phyloP scores from a whole-genome alignment of 139 green algal species.

The Chlamydomonas asymmetrica region DNA sequence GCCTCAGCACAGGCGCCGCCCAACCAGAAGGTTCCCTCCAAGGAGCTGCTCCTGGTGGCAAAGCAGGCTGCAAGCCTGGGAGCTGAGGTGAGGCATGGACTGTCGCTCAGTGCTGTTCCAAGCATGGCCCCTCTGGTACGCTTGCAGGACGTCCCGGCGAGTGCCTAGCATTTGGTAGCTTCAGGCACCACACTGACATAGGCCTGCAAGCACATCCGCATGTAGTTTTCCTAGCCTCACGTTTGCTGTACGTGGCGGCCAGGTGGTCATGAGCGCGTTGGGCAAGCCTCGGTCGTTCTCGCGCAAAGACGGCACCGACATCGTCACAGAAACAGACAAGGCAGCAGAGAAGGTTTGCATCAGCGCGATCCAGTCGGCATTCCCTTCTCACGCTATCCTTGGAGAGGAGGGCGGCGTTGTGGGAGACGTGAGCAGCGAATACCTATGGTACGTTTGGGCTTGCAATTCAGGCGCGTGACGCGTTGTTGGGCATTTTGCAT shows the following conservation, averaged over 20 bases:
- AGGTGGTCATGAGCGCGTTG: conserved; percentile 65
- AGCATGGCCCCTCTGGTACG: neutral
- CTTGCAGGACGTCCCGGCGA: neutral
- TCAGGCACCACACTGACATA: neutral
- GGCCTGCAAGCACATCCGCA: too few species aligned
- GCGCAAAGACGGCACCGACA: conserved; percentile 72
- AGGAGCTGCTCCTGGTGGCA: conserved; percentile 4
- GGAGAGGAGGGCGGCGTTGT: conserved; percentile 73
- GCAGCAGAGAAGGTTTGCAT: conserved; percentile 69
- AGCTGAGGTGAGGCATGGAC: neutral
- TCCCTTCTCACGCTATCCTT: conserved; percentile 77
- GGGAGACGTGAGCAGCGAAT: conserved; percentile 38
- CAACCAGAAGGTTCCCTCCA: neutral
- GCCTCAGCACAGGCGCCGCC: neutral
- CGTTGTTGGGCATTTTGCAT: too few species aligned
- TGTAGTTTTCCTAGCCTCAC: neutral
- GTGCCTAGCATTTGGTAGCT: neutral
- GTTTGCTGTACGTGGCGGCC: neutral
- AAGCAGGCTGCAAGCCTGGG: conserved; percentile 11
- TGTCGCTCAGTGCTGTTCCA: neutral
- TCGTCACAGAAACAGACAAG: conserved; percentile 69
- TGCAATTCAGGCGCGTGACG: too few species aligned
- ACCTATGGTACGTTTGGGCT: conserved; percentile 67
- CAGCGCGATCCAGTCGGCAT: conserved; percentile 41
- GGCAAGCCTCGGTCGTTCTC: conserved; percentile 75